Evolutionary conservation across 2,329 filamentous ascomycete genomes (phyloP), one percentile per base, ranked within the genome.

Genomic region (Clarireedia paspali): DNA sequence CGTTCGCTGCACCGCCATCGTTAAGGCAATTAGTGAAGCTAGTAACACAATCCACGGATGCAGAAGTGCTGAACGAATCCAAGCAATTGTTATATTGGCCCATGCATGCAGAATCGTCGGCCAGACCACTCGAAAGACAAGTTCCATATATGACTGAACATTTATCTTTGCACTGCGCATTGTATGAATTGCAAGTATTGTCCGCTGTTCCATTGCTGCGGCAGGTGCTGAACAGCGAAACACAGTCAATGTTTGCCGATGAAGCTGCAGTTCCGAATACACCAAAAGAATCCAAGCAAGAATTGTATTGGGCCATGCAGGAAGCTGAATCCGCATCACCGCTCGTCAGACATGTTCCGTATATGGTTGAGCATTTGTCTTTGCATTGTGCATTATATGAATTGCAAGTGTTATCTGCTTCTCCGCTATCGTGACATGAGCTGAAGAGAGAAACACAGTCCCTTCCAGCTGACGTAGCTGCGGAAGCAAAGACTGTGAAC

Each of bases 351-450:
- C 54, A 56, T 10, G 57, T 59, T 12, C 50, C 55, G 20, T 59
- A 59, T 14, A 59, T 59, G 10, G 57, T 59, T 27, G 54, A 57
- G 20, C 57, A 59, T 47, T 59, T 59, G 46, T 59, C 57, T 48
- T 59, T 59, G 50, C 57, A 59, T 40, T 59, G 57, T n/a, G 57
- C 57, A 26, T 56, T 56, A 9, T 39, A n/a, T 20, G 44, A 44
- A 17, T 59, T 59, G 47, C 57, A 59, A 17, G 55, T 57, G 24
- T 59, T 59, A 6, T 59, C 57, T 12, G 55, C 49, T 6, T 30
- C n/a, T 26, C 57, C 55, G 6, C 26, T 24, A 26, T 59, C 54
- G 17, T 59, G 57, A 9, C 55, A 59, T 3, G 27, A 39, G 20
- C 49, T 53, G 23, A 59, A 59, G 15, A 57, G 15, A 23, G 57